Evolutionary conservation across 176 grass and related monocot genomes (phyloP).

Genomic region (Panicum miliaceum): DNA sequence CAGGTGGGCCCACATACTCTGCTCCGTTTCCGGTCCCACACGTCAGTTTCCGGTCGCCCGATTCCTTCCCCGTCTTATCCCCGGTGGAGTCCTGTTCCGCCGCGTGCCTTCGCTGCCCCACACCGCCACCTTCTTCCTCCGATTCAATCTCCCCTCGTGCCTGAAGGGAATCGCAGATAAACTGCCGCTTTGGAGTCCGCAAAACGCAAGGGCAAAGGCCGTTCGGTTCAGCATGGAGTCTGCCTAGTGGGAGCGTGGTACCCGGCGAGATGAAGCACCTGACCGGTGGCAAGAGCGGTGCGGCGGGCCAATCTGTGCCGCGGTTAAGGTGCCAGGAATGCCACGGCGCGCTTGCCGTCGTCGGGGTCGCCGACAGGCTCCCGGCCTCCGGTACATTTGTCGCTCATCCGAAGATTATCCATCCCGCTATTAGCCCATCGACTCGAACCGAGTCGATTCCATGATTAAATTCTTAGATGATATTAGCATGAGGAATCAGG

Average conservation of each 20-base stretch:
- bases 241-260: neutral
- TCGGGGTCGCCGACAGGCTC: slow-evolving; percentile 65
- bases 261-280: slow-evolving; percentile 47
- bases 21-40: neutral
- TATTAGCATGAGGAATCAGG: neutral
- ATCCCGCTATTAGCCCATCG: neutral
- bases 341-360: slow-evolving; percentile 61
- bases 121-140: neutral
- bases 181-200: neutral
- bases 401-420: slow-evolving; percentile 22
- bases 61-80: neutral
- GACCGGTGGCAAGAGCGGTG: slow-evolving; percentile 46
- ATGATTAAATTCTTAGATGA: neutral
- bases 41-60: slow-evolving; percentile 21
- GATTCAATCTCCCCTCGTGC: slow-evolving; percentile 10
- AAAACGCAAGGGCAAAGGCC: neutral
- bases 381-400: slow-evolving; percentile 47
- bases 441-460: neutral
- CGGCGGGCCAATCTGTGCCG: slow-evolving; percentile 57
- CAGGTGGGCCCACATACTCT: neutral
- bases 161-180: neutral
- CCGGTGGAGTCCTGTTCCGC: slow-evolving; percentile 15
- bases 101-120: neutral
- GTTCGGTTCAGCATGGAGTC: slow-evolving; percentile 7
- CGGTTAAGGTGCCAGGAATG: slow-evolving; percentile 78